A percentile compares a stretch with the other conserved stretches of the same genome.
Conservation (phyloP, 1,284 basidiomycete genomes). For the Mrakiaceae sp. region DNA sequence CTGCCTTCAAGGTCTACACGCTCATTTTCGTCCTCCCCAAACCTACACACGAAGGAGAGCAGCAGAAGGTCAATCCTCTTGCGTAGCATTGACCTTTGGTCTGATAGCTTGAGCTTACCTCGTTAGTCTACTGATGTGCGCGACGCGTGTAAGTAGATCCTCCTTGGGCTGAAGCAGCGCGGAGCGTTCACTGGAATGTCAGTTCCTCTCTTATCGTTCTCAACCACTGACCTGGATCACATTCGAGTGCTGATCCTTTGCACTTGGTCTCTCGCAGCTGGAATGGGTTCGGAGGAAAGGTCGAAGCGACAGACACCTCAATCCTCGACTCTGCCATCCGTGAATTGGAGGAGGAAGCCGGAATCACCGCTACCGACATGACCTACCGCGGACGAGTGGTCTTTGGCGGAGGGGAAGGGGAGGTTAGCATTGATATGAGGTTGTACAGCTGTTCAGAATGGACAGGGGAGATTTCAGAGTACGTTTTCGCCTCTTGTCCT, state of each 20-base stretch:
- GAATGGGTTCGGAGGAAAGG: constrained; percentile 3
- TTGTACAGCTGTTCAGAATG: neutral
- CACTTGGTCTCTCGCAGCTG: neutral
- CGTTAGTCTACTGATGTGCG: neutral
- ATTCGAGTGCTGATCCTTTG: neutral
- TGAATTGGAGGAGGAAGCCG: neutral
- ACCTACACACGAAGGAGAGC: neutral
- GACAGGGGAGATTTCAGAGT: neutral
- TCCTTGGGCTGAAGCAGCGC: neutral
- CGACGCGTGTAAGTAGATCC: neutral
- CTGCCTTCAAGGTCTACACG: neutral
- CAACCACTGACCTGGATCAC: neutral
- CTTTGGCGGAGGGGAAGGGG: neutral
- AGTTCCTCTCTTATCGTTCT: neutral
- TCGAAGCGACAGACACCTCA: neutral
- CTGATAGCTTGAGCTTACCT: neutral
- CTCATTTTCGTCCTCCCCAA: neutral
- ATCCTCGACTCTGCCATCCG: neutral
- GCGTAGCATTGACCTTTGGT: neutral
- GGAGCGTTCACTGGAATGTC: neutral
- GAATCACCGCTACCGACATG: neutral
- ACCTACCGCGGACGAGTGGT: neutral
- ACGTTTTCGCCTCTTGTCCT: neutral
- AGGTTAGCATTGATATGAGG: neutral
- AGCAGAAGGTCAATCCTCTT: neutral